Evolutionary conservation across 2,329 filamentous ascomycete genomes (phyloP), one percentile per base, ranked within the genome.

Genomic region (Aspergillus thermomutatus): DNA sequence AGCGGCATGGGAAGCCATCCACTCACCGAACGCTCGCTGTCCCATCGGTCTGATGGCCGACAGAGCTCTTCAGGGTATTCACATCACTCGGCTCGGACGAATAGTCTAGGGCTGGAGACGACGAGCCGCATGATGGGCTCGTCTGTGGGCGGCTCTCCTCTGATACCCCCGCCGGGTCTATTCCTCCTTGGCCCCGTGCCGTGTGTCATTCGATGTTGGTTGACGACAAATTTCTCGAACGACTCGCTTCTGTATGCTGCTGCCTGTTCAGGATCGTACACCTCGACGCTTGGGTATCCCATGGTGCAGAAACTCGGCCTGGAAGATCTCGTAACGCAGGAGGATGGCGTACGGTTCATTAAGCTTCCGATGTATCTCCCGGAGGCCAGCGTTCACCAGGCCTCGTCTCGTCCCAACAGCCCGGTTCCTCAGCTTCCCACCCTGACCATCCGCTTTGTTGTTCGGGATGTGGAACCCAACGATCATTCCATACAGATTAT

Each of bases 161-260:
- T 90, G 54, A 85, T 87, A 31, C 89, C 93, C 45, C 90, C 92
- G 19, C 91, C 92, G 37, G 91, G 91, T 8, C 81, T 97, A 57
- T 91, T 92, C 70, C 83, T 96, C 52, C 80, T 97, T 17, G 92
- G 93, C 11, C 89, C 92, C 6, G 92, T 96, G 5, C 94, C 94
- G 5, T 91, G 92, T 28, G 96, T 99, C 63, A 90, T 97, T 56
- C 88, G 94, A 59, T 99, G 94, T 78, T 97, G 94, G 92, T 81
- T 97, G 65, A 93, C 90, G 26, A 89, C 87, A 37, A 88, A 91
- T 67, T 97, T 96, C 75, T 93, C 92, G 14, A 93, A 96, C 70
- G 87, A 89, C 62, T 89, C 91, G 9, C 82, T 97, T 17, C 80
- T 97, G 4, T 97, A 97, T 70, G 94, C 92, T 37, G 92, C 92